Base-by-base conservation (phyloP, 164 flowering plant genomes). In the Akebia trifoliata region DNA sequence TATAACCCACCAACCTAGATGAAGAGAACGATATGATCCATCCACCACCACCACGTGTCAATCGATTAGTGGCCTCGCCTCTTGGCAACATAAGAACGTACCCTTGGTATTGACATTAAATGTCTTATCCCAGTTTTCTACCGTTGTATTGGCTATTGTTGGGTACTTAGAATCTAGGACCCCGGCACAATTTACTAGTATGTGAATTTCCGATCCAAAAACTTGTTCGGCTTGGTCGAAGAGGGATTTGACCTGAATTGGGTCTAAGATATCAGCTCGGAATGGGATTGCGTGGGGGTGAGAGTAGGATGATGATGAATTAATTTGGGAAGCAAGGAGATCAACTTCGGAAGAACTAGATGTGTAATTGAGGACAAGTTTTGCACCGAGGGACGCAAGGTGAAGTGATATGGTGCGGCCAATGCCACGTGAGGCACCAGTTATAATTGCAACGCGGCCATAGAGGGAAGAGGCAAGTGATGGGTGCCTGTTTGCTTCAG, bases 391-490 rank as follows among this genome's bases (percentile, higher is more conserved):
- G 36, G 81, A 78, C n/a, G 60, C 69, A 5, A 79, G 71, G 68
- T 82, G 82, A 62, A 68, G 50, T 32, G 84, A 75, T 46, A 82
- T 73, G 43, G 72, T 73, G 0, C 72, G 64, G 20, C 87, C 87
- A 22, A 79, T 77, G 4, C 84, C 86, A 0, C 83, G 74, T 1
- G 81, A 81, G 10, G 72, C 74, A 1, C 86, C 86, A 5, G 81
- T 79, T 28, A 79, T 64, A 10, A 81, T 76, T 11, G 83, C 81
- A 11, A 76, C 76, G 2, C 81, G 73, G 56, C 48, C 75, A 10
- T 59, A 36, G 20, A 50, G 43, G 18, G 57, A 14, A 10, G 25
- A 49, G 45, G 18, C 14, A 38, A 35, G 8, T 3, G 29, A 55
- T 48, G 31, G 52, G n/a, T n/a, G n/a, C n/a, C n/a, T n/a, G n/a